Percentiles rank a stretch among this genome's conserved stretches.
These are phyloP conservation scores for Vigna radiata DNA, from an alignment of 306 rosid species.

Conservation along the genomic window DNA sequence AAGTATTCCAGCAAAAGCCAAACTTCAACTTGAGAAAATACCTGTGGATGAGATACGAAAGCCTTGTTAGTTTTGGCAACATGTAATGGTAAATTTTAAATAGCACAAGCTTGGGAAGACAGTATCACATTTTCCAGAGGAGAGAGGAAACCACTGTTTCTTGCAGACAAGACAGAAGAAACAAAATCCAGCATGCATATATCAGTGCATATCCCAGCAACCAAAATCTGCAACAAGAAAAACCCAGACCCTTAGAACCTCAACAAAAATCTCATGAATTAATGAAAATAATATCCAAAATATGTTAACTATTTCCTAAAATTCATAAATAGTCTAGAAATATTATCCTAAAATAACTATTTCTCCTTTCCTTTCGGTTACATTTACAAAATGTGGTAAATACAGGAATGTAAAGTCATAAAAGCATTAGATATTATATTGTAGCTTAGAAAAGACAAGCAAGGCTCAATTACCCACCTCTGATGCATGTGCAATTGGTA, in stretches of 20 bases:
- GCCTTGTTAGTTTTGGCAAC: slow-evolving; percentile 68
- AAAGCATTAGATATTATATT: slow-evolving; percentile 35
- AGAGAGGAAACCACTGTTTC: slow-evolving; percentile 70
- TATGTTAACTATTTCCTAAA: background rate
- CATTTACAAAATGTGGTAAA: slow-evolving; percentile 7
- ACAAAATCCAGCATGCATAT: slow-evolving; percentile 90
- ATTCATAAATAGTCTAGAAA: background rate
- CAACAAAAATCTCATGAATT: background rate
- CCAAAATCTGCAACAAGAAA: slow-evolving; percentile 67
- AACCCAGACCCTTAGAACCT: slow-evolving; percentile 31
- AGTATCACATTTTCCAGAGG: slow-evolving; percentile 86
- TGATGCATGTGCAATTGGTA: slow-evolving; percentile 37
- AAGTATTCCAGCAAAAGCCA: slow-evolving; percentile 9
- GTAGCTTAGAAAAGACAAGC: slow-evolving; percentile 27
- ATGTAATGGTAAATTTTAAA: slow-evolving; percentile 72
- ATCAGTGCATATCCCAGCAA: slow-evolving; percentile 88
- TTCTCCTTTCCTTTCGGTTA: slow-evolving; percentile 29
- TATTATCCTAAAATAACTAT: background rate
- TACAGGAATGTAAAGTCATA: slow-evolving; percentile 1
- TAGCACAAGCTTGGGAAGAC: slow-evolving; percentile 82
- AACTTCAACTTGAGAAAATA: slow-evolving; percentile 41
- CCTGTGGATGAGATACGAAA: slow-evolving; percentile 88
- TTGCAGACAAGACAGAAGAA: slow-evolving; percentile 68
- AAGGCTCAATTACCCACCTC: slow-evolving; percentile 50
- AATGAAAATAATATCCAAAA: slow-evolving; percentile 14